Evolutionary conservation across 129 eudicot species (phyloP), one percentile per base, ranked within the genome.

Genomic region (Scalesia atractyloides): DNA sequence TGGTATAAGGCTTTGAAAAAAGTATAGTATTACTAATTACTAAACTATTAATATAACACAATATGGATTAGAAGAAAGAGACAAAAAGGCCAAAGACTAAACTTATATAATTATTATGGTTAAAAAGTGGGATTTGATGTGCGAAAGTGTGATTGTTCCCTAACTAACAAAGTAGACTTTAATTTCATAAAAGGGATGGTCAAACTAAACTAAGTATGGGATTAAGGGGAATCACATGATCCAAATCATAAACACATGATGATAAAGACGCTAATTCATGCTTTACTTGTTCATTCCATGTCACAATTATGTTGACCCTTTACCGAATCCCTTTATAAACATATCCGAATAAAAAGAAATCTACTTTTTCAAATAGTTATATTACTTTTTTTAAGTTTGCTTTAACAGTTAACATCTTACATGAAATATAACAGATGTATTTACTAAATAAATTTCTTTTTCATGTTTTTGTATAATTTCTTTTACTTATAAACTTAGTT

Each of bases 81-180:
- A 24, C 49, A 70, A 41, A 50, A 70, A 1, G 66, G 17, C 12
- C 59, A n/a, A 70, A 41, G 22, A 12, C 10, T 47, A 58, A 26
- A 1, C 49, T 43, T 13, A 34, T 54, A 50, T 18, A 54, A 39
- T 64, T 43, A 43, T 78, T 43, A 43, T 78, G 52, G 17, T 18
- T 47, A 64, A 78, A 64, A 78, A 71, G 68, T 64, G 61, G 58
- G 69, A 78, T 78, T 78, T 78, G 82, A 78, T 53, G n/a, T 18
- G 68, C 5, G 77, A 71, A 68, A 71, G 68, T 71, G 67, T 47
- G 62, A 73, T 78, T 72, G 82, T 78, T 78, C 78, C 82, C 78
- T 64, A 71, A 71, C 77, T 30, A 71, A 78, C 72, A 63, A 71
- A 78, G 61, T 58, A 52, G 63, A 78, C 82, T 78, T 78, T 41